These are phyloP conservation scores for Prunus campanulata DNA, from an alignment of 306 rosid genomes.

Conservation along the genomic window DNA sequence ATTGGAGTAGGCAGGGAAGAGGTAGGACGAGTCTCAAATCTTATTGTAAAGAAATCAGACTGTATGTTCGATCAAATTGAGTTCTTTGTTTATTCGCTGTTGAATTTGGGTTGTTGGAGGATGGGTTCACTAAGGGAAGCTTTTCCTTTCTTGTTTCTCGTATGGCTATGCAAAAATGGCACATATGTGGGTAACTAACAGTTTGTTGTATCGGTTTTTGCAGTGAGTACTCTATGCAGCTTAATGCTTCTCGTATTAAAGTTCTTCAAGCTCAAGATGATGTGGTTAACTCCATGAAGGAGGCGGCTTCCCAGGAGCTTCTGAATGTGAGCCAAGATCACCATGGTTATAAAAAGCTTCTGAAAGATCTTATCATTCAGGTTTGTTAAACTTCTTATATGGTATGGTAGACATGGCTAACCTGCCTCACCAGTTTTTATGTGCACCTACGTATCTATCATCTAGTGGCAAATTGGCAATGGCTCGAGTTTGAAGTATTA, in stretches of 20 bases:
- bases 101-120: background rate
- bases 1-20: background rate
- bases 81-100: background rate
- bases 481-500: background rate
- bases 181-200: background rate
- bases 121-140: background rate
- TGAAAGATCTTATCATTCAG: slow-evolving; percentile 90
- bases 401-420: background rate
- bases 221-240: slow-evolving; percentile 98
- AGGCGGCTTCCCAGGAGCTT: slow-evolving; percentile 71
- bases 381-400: slow-evolving; percentile 22
- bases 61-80: background rate
- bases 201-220: slow-evolving; percentile 26
- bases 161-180: background rate
- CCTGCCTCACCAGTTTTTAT: background rate
- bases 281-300: slow-evolving; percentile 78
- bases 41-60: background rate
- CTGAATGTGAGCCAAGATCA: slow-evolving; percentile 62
- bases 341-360: slow-evolving; percentile 54
- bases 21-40: background rate
- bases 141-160: background rate
- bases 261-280: slow-evolving; percentile 99
- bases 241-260: slow-evolving; percentile 79
- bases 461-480: background rate
- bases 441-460: background rate